Conservation (phyloP, 176 grass and related monocot species). For the Melocanna baccifera region DNA sequence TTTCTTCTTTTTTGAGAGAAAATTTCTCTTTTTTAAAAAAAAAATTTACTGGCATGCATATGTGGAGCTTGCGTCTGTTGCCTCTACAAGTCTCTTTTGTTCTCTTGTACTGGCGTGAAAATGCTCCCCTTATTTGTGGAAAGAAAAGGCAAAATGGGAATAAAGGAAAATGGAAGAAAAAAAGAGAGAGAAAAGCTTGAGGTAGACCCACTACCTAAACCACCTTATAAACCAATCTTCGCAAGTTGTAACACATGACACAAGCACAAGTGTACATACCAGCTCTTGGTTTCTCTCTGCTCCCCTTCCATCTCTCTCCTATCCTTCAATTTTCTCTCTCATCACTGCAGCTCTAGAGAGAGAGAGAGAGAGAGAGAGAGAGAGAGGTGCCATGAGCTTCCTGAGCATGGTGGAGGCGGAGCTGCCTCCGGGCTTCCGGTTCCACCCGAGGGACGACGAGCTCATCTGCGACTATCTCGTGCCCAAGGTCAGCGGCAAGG, state of each 20-base stretch:
- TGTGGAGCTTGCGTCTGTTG: not conserved
- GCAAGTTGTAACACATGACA: conserved; percentile 27
- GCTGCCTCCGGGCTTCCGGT: conserved; percentile 87
- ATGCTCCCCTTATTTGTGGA: conserved; percentile 32
- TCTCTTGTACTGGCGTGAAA: conserved; percentile 27
- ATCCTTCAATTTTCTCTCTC: not conserved
- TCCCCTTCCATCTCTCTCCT: not conserved
- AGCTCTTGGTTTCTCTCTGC: not conserved
- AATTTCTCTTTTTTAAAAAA: not conserved
- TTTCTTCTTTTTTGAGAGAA: not conserved
- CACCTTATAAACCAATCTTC: conserved; percentile 62
- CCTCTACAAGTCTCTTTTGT: not conserved
- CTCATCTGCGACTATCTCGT: conserved; percentile 91
- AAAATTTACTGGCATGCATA: not conserved
- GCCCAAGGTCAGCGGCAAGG: conserved; percentile 50
- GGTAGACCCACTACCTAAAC: conserved; percentile 57
- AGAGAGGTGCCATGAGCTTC: conserved; percentile 61
- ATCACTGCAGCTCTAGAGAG: not conserved
- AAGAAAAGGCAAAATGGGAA: conserved; percentile 41
- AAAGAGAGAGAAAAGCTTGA: conserved; percentile 26
- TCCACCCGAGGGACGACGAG: conserved; percentile 92
- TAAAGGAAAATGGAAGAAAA: not conserved
- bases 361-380: not conserved
- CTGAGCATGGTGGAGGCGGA: conserved; percentile 91
- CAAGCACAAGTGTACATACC: not conserved